phyloP scores from a whole-genome alignment of 2,329 filamentous ascomycete species.

The Xylaria sp. region DNA sequence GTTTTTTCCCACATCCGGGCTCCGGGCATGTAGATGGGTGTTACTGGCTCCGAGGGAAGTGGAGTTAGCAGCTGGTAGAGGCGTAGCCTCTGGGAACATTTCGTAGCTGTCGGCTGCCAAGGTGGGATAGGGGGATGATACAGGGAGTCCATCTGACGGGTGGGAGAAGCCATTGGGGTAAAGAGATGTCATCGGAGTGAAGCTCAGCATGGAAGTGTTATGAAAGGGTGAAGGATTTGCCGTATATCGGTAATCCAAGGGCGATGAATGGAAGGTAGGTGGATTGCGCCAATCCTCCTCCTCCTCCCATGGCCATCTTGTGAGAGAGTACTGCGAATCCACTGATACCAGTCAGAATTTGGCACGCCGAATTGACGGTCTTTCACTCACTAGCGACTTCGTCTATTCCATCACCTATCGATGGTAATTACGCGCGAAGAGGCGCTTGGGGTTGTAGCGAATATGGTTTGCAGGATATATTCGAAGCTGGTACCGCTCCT shows the following conservation, averaged over 20 bases:
- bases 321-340: neutral
- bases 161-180: neutral
- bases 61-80: neutral
- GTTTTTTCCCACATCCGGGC: neutral
- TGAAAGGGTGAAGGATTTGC: neutral
- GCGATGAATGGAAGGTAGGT: neutral
- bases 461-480: neutral
- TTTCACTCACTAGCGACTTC: neutral
- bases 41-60: neutral
- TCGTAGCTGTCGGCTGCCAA: neutral
- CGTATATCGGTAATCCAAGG: neutral
- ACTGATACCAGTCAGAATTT: slow-evolving; percentile 10
- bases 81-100: neutral
- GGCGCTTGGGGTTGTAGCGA: neutral
- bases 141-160: slow-evolving; percentile 4
- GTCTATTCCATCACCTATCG: neutral
- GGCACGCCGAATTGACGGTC: neutral
- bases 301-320: neutral
- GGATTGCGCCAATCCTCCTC: neutral
- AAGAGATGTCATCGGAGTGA: neutral
- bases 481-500: neutral
- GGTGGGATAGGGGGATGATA: neutral
- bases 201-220: neutral
- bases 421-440: neutral
- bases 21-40: neutral